Percentiles rank a stretch among this genome's conserved stretches.
These are phyloP conservation scores for Decorospora gaudefroyi DNA, from an alignment of 2,329 filamentous ascomycete species.

Conservation along the genomic window DNA sequence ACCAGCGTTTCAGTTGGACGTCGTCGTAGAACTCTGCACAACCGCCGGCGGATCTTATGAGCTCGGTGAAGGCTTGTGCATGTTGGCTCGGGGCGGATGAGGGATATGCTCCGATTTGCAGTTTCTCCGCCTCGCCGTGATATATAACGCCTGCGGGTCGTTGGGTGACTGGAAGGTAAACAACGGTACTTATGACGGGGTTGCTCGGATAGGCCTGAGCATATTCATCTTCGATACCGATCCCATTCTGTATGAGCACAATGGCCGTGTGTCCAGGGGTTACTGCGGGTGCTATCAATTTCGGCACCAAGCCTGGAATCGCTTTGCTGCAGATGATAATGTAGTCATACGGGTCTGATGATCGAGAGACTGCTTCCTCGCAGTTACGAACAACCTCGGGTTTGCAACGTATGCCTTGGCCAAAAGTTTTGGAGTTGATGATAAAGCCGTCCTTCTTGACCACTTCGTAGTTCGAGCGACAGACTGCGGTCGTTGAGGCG, in stretches of 20 bases:
- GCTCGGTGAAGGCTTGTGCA: constrained; percentile 45
- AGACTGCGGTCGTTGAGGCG: constrained; percentile 51
- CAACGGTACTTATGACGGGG: constrained; percentile 61
- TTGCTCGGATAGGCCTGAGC: constrained; percentile 54
- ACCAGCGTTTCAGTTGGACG: constrained; percentile 63
- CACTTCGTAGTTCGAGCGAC: constrained; percentile 53
- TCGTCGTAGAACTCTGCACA: constrained; percentile 58
- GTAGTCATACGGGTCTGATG: constrained; percentile 50
- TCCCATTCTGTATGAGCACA: constrained; percentile 65
- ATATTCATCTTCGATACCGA: constrained; percentile 64
- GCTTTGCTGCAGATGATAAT: constrained; percentile 56
- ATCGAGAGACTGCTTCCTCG: constrained; percentile 40
- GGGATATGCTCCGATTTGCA: constrained; percentile 59
- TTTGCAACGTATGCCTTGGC: constrained; percentile 40
- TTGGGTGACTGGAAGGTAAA: constrained; percentile 60
- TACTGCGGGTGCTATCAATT: constrained; percentile 50
- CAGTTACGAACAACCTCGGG: constrained; percentile 46
- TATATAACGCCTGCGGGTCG: constrained; percentile 54
- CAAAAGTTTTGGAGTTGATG: constrained; percentile 49
- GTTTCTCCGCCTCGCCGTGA: constrained; percentile 53
- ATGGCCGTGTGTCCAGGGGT: constrained; percentile 54
- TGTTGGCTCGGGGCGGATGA: constrained; percentile 20
- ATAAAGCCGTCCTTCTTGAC: constrained; percentile 50
- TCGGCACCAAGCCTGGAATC: constrained; percentile 47
- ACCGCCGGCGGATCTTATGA: constrained; percentile 53